Base-by-base conservation (phyloP, 2,329 filamentous ascomycete species). In the Neofusicoccum ribis region DNA sequence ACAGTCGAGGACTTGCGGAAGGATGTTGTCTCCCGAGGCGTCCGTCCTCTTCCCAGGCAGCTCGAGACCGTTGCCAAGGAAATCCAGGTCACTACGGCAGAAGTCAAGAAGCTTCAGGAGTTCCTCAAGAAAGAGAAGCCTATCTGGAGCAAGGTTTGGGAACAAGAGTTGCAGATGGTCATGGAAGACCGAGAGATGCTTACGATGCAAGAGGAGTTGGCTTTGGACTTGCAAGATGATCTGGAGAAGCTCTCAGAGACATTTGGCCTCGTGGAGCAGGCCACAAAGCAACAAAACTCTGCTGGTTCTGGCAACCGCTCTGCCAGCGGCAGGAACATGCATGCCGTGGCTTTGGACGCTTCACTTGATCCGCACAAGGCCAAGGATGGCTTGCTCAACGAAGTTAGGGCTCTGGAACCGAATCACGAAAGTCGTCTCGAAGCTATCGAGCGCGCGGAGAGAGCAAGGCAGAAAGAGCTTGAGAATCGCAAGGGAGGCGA, bases 91-190 rank as follows among this genome's bases (percentile, higher is more conserved):
- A 88, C 95, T 37, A 91, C 89, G 56, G 89, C 92, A 73, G 93
- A 97, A 73, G 87, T 99, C 68, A 95, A 92, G 85, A 93, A 91
- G 80, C 90, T 99, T 85, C 91, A 97, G 75, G 93, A 97, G 15
- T 96, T 91, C 81, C 86, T 99, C 80, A 89, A 89, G 71, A 87
- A 88, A 52, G 95, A 99, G 84, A 97, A 97, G 78, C 95, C 95
- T 0, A 84, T 97, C 65, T 99, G 95, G 94, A 97, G 93, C 63
- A 97, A 97, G 86, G 96, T 98, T 69, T 99, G 95, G 95, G 94
- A 98, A 85, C 93, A 96, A 79, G 93, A 98, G 77, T 83, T 99
- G 51, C 92, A 98, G 77, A 89, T 94, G 61, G 94, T 99, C 2
- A 98, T 95, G 80, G 93, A 96, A 76, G 95, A 97, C 73, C 89